These are phyloP conservation scores for Anaeromyces robustus DNA, from an alignment of 192 early-diverging fungal species.

Conservation along the genomic window DNA sequence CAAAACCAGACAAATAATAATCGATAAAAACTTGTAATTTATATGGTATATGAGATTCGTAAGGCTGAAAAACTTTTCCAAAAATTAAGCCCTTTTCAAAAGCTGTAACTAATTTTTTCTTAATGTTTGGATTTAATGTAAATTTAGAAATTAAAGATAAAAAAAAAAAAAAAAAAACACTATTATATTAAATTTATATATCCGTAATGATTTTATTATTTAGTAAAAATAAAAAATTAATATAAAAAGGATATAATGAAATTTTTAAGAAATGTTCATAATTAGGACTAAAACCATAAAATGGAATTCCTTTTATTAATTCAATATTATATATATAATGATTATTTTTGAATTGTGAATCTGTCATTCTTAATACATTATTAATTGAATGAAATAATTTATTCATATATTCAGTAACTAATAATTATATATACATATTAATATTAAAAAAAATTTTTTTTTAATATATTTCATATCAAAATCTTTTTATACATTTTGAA, in stretches of 20 bases:
- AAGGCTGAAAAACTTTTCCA: not conserved
- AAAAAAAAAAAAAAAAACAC: too few relatives aligned
- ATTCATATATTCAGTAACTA: not conserved
- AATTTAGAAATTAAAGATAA: not conserved
- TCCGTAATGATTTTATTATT: too few relatives aligned
- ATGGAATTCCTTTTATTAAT: not conserved
- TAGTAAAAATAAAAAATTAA: too few relatives aligned
- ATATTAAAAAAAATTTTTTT: too few relatives aligned
- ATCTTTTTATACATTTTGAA: too few relatives aligned
- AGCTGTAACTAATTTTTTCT: not conserved
- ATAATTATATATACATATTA: too few relatives aligned
- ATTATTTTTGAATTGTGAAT: not conserved
- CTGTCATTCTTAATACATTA: not conserved
- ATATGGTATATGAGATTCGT: not conserved
- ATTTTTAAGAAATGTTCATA: not conserved
- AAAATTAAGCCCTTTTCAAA: not conserved
- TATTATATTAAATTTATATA: too few relatives aligned
- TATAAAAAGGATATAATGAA: not conserved
- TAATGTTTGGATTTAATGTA: not conserved
- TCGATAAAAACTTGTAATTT: not conserved
- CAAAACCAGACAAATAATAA: not conserved
- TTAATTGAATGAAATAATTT: not conserved
- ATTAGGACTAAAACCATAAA: not conserved
- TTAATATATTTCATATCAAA: too few relatives aligned
- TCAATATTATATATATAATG: not conserved